These are phyloP conservation scores for Aegilops tauschii DNA, from an alignment of 176 grass and related monocot species.

Conservation along the genomic window DNA sequence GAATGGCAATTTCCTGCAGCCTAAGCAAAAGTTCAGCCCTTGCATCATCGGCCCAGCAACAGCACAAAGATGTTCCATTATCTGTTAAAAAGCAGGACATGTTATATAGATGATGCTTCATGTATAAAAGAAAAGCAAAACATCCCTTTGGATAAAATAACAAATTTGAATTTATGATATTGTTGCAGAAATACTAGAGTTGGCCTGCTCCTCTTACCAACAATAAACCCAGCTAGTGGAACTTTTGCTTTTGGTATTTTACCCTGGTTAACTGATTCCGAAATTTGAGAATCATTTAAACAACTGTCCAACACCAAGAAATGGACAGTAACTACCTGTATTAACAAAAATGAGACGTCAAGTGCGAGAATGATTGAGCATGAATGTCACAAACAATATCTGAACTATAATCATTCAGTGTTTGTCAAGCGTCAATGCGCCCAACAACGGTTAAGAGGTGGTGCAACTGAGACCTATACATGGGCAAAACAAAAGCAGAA, in stretches of 20 bases:
- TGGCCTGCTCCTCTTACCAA: constrained; percentile 57
- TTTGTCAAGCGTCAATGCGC: background rate
- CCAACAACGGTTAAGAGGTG: background rate
- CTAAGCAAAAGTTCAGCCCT: constrained; percentile 69
- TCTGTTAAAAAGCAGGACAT: constrained; percentile 49
- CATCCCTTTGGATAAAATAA: background rate
- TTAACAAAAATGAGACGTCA: background rate
- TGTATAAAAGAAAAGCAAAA: constrained; percentile 3
- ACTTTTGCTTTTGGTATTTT: constrained; percentile 51
- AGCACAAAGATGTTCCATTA: constrained; percentile 80
- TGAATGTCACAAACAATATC: background rate
- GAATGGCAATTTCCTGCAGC: constrained; percentile 40
- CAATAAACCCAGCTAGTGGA: constrained; percentile 62
- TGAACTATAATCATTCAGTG: background rate
- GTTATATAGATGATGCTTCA: background rate
- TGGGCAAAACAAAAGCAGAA: constrained; percentile 23
- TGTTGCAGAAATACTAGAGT: background rate
- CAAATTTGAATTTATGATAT: background rate
- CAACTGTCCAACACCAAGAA: constrained; percentile 58
- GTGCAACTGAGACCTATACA: constrained; percentile 21
- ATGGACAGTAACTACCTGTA: constrained; percentile 62
- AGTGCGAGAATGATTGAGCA: background rate
- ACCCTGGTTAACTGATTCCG: constrained; percentile 14
- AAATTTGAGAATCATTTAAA: constrained; percentile 12
- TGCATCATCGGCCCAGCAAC: constrained; percentile 75